Base-by-base conservation (phyloP, 768 basidiomycete species). In the Coprinopsis strossmayeri region DNA sequence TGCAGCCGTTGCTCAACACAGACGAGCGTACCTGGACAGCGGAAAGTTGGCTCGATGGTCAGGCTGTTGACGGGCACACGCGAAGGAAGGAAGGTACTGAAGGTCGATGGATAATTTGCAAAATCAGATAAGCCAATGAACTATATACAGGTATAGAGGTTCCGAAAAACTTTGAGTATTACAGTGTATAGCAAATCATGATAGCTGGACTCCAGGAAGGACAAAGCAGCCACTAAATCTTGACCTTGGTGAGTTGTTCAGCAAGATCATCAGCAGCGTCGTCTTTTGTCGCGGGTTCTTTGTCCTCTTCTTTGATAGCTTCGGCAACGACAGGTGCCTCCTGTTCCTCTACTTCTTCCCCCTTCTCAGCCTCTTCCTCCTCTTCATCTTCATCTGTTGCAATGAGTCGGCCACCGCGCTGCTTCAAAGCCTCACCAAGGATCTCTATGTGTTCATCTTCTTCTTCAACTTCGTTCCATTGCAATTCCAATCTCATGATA, bases 391-490 rank as follows among this genome's bases (percentile, higher is more conserved):
- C 90, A 47, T 93, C 87, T 1, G 77, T 73, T 0, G 79, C 70
- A 5, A 83, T 66, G 3, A 89, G 61, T 54, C 77, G 84, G 2
- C 87, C 87, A 25, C 82, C 81, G 24, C 85, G 77, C 49, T 72
- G 72, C 61, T 76, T 81, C 59, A 90, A 64, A 46, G 75, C 70
- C 39, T 73, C 62, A 11, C 64, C 65, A 45, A 91, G 64, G 41
- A 74, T 69, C 49, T 77, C 73, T 15, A 87, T 56, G 54, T 75
- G 66, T 53, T 82, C 84, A 41, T 82, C 82, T 24, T 85, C 82
- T 46, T 88, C 90, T 38, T 91, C 87, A 50, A 80, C 74, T 11
- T 94, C 93, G 57, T 94, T 97, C 69, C 89, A 91, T 60, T 95
- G 93, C 51, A 97, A 59, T 63, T 97, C 95, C 45, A 98, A 65